phyloP scores from a whole-genome alignment of 1,284 basidiomycete genomes.

The Dichomitus squalens region DNA sequence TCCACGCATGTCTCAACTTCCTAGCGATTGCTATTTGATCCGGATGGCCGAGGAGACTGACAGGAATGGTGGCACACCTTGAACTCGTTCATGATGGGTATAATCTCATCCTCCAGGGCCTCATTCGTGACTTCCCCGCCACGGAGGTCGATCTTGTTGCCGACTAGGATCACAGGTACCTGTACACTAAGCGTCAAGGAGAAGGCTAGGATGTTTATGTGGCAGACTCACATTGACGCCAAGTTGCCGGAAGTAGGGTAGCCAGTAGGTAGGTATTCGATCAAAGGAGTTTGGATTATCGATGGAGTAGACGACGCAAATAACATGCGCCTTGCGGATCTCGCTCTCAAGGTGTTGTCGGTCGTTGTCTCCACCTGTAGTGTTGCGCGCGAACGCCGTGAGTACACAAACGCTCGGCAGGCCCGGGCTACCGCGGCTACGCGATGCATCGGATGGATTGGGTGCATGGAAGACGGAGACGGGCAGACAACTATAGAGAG shows the following conservation, averaged over 20 bases:
- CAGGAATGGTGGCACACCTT: slow-evolving; percentile 58
- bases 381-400: neutral
- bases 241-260: slow-evolving; percentile 94
- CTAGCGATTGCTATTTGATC: slow-evolving; percentile 41
- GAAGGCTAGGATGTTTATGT: slow-evolving; percentile 5
- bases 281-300: slow-evolving; percentile 96
- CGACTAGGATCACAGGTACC: slow-evolving; percentile 96
- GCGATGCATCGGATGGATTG: neutral
- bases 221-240: slow-evolving; percentile 79
- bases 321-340: slow-evolving; percentile 96
- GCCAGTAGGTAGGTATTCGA: slow-evolving; percentile 97
- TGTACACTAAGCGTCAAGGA: slow-evolving; percentile 34
- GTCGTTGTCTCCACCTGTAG: slow-evolving; percentile 73
- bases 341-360: slow-evolving; percentile 90
- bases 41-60: slow-evolving; percentile 3
- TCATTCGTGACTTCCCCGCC: slow-evolving; percentile 94
- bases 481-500: neutral
- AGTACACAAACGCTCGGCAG: neutral
- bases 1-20: slow-evolving; percentile 99
- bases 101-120: slow-evolving; percentile 91
- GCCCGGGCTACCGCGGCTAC: neutral
- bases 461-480: neutral
- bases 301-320: slow-evolving; percentile 96
- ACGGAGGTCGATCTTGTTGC: slow-evolving; percentile 97
- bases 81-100: slow-evolving; percentile 96